These are phyloP conservation scores for Jimgerdemannia lactiflua DNA, from an alignment of 192 early-diverging fungal genomes.

Conservation along the genomic window DNA sequence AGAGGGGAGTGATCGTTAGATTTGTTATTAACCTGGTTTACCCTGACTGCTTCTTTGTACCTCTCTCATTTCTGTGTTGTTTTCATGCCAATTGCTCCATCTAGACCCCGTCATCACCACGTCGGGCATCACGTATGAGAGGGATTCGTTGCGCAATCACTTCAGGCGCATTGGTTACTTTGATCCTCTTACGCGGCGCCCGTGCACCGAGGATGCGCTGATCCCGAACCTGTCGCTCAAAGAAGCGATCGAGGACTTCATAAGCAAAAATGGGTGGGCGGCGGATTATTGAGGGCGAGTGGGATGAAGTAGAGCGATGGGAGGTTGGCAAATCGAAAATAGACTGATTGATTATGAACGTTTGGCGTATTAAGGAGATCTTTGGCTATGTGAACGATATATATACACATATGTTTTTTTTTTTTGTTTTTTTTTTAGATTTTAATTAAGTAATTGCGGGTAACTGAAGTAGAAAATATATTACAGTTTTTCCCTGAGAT, in stretches of 20 bases:
- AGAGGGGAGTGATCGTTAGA: background rate
- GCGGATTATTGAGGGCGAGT: constrained; percentile 21
- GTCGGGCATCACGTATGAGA: constrained; percentile 73
- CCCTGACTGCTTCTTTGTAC: background rate
- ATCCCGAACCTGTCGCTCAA: constrained; percentile 75
- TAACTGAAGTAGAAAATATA: too few relatives aligned
- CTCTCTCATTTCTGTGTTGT: background rate
- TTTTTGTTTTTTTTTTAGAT: too few relatives aligned
- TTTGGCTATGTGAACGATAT: too few relatives aligned
- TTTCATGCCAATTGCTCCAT: background rate
- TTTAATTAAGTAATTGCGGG: too few relatives aligned
- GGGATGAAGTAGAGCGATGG: background rate
- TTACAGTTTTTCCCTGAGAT: too few relatives aligned
- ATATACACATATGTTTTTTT: too few relatives aligned
- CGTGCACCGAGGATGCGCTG: constrained; percentile 63
- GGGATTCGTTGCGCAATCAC: constrained; percentile 69
- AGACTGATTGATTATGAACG: too few relatives aligned
- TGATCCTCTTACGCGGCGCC: constrained; percentile 72
- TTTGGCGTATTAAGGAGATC: too few relatives aligned
- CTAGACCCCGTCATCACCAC: constrained; percentile 47
- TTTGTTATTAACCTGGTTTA: background rate
- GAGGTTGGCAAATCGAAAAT: too few relatives aligned
- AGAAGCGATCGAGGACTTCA: constrained; percentile 60
- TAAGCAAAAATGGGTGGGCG: constrained; percentile 61
- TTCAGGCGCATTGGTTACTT: constrained; percentile 76